These are phyloP conservation scores for Nigrospora osmanthi DNA, from an alignment of 2,329 filamentous ascomycete species.

Conservation along the genomic window DNA sequence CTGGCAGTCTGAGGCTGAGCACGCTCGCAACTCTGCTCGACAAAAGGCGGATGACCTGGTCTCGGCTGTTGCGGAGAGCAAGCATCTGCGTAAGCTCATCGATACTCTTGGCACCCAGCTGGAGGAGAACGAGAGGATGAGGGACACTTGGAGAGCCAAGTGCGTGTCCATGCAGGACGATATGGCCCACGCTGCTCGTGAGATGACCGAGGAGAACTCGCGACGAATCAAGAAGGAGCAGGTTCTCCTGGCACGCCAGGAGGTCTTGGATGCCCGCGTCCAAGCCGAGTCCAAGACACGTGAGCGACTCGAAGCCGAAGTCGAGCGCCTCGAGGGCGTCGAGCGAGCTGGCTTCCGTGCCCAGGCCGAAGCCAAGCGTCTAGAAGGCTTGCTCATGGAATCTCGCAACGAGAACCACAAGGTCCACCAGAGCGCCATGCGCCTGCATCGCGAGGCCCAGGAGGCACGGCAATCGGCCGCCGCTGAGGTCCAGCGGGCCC, in stretches of 20 bases:
- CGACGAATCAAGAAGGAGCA: conserved; percentile 72
- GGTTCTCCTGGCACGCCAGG: conserved; percentile 69
- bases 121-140: conserved; percentile 76
- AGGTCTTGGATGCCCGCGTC: conserved; percentile 70
- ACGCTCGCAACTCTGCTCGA: conserved; percentile 42
- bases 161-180: conserved; percentile 82
- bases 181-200: conserved; percentile 69
- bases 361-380: conserved; percentile 52
- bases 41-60: conserved; percentile 41
- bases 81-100: conserved; percentile 66
- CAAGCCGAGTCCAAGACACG: conserved; percentile 66
- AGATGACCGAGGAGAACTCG: conserved; percentile 77
- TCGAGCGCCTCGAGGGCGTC: conserved; percentile 56
- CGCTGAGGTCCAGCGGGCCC: conserved; percentile 73
- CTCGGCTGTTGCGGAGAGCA: conserved; percentile 51
- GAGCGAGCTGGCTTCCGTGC: conserved; percentile 60
- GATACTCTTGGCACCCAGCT: conserved; percentile 69
- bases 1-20: conserved; percentile 56
- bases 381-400: conserved; percentile 47
- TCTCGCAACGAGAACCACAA: conserved; percentile 61
- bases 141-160: conserved; percentile 77
- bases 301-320: conserved; percentile 58
- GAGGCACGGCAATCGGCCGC: conserved; percentile 75
- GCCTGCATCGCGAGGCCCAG: conserved; percentile 74
- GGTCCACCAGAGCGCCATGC: conserved; percentile 59